Percentiles rank a stretch among this genome's conserved stretches.
phyloP scores from a whole-genome alignment of 2,329 filamentous ascomycete species.

The Talaromyces sp. region DNA sequence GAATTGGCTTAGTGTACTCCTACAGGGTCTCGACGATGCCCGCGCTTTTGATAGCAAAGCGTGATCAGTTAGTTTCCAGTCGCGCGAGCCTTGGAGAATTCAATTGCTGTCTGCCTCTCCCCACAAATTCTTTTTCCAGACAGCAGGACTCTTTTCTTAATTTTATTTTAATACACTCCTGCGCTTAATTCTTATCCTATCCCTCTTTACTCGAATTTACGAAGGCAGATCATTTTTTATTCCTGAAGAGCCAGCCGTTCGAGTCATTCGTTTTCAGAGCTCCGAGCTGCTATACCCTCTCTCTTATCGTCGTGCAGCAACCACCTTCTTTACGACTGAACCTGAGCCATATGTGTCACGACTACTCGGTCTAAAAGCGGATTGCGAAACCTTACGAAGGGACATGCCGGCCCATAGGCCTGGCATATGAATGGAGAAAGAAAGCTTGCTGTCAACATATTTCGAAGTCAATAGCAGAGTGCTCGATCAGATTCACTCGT shows the following conservation, averaged over 20 bases:
- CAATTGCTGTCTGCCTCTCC: not conserved
- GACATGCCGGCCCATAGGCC: constrained; percentile 35
- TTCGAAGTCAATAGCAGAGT: constrained; percentile 21
- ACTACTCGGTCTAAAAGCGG: constrained; percentile 14
- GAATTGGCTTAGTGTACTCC: constrained; percentile 28
- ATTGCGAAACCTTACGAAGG: constrained; percentile 25
- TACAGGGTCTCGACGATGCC: constrained; percentile 39
- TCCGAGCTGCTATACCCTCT: constrained; percentile 11
- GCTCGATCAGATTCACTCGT: constrained; percentile 12
- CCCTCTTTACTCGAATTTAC: not conserved
- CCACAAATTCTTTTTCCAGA: not conserved
- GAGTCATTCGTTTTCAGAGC: constrained; percentile 6
- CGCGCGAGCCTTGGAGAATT: not conserved
- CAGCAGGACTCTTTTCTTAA: constrained; percentile 3
- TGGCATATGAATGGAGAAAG: constrained; percentile 24
- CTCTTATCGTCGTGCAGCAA: constrained; percentile 2
- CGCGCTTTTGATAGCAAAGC: constrained; percentile 18
- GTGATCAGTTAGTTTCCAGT: not conserved
- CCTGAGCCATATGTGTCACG: constrained; percentile 27
- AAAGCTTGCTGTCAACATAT: not conserved
- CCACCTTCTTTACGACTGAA: not conserved
- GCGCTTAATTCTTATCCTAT: not conserved
- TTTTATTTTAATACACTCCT: constrained; percentile 1
- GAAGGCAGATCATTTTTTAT: constrained; percentile 13
- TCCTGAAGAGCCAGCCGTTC: constrained; percentile 4